Conservation (phyloP, 768 basidiomycete genomes). For the Galerina marginata region DNA sequence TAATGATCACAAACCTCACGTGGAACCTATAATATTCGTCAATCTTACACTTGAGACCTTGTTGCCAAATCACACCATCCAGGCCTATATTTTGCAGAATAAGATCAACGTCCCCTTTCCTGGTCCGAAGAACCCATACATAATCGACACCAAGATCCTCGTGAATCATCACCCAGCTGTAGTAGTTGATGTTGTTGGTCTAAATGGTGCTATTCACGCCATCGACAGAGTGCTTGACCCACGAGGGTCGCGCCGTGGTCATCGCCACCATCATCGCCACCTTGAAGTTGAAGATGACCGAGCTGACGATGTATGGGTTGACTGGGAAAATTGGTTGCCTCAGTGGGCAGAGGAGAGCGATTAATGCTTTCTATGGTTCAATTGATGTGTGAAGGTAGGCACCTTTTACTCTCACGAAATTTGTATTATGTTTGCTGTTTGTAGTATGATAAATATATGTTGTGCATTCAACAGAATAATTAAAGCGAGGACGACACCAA, state of each 20-base stretch:
- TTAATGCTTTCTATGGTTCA: neutral
- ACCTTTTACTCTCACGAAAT: no score
- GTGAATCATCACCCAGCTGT: conserved; percentile 45
- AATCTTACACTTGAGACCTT: conserved; percentile 47
- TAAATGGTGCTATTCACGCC: conserved; percentile 65
- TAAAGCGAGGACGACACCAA: no score
- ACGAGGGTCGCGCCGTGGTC: conserved; percentile 25
- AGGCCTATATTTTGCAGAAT: conserved; percentile 53
- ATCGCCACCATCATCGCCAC: conserved; percentile 14
- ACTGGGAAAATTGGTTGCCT: conserved; percentile 59
- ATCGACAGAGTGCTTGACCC: conserved; percentile 49
- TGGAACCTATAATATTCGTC: conserved; percentile 37
- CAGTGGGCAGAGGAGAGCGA: conserved; percentile 42
- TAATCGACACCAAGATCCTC: conserved; percentile 41
- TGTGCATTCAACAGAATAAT: no score
- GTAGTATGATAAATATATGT: no score
- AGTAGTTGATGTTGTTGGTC: conserved; percentile 51
- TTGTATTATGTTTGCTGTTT: no score
- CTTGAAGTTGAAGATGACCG: conserved; percentile 7
- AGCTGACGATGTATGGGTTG: conserved; percentile 30
- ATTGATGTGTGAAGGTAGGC: neutral
- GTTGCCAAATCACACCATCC: conserved; percentile 47
- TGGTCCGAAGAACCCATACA: conserved; percentile 31
- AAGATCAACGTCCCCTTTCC: conserved; percentile 46
- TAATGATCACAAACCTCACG: conserved; percentile 1